Evolutionary conservation across 192 early-diverging fungal genomes (phyloP), one percentile per base, ranked within the genome.

Genomic region (Coemansia umbellata): DNA sequence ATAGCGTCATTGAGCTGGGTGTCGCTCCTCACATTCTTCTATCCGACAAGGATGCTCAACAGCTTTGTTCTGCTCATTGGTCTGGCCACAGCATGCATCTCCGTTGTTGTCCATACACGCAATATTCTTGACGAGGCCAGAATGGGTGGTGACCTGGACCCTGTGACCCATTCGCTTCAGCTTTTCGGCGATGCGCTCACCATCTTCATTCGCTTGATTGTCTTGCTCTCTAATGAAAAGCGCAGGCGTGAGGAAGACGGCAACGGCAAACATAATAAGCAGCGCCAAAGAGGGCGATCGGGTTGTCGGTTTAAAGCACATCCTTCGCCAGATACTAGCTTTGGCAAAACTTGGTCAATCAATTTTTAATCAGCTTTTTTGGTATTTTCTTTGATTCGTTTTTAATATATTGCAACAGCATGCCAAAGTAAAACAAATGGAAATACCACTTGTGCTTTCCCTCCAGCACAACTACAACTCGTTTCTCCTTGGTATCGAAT

Each of bases 101-200:
- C 55, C 5, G 53, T 60, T 18, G 55, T 66, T 8, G 19, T 62
- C n/a, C 58, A 74, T 26, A 74, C 59, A 8, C 48, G 56, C 11
- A 14, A 19, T 22, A 61, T 74, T 42, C 31, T 74, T 8, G 70
- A 66, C 9, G 10, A 31, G 39, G 70, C 63, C 0, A 14, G 28
- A 2, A 6, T 3, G 4, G 63, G 63, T 8, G 39, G 15, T 14
- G 39, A 39, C 1, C 22, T 74, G 40, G 70, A 74, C 15, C 63
- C 63, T 0, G 44, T 74, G 0, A 32, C 26, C 0, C 39, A 57
- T 35, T 41, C 70, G 0, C 36, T 66, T 32, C n/a, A 32, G 17
- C 66, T 66, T 27, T 74, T 74, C 26, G 51, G 37, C 15, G 58
- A 61, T 42, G 30, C 66, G 19, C 41, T 56, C 2, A 2, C n/a